A percentile compares a stretch with the other conserved stretches of the same genome.
Conservation (phyloP, 805 yeast genomes). For the Saccharomycopsis fermentans region DNA sequence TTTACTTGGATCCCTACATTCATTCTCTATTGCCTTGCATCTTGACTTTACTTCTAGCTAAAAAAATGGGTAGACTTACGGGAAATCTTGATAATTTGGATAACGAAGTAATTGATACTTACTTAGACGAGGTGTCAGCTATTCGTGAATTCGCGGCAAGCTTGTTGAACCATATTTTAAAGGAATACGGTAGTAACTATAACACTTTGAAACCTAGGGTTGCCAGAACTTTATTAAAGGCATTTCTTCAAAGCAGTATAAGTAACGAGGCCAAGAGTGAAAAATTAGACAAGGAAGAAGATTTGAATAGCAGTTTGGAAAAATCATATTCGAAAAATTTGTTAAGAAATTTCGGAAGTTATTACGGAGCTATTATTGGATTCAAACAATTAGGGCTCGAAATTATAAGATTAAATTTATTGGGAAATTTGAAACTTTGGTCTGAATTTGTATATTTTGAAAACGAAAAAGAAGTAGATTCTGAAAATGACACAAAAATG, state of each 20-base stretch:
- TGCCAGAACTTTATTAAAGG: slow-evolving; percentile 84
- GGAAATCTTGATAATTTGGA: slow-evolving; percentile 20
- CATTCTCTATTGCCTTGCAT: slow-evolving; percentile 97
- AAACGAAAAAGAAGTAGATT: slow-evolving; percentile 19
- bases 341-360: slow-evolving; percentile 49
- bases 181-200: slow-evolving; percentile 73
- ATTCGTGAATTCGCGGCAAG: slow-evolving; percentile 86
- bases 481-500: slow-evolving; percentile 13
- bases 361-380: slow-evolving; percentile 86
- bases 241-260: slow-evolving; percentile 74
- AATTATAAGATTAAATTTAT: slow-evolving; percentile 69
- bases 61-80: slow-evolving; percentile 56
- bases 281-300: neutral
- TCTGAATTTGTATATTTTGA: slow-evolving; percentile 42
- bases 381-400: slow-evolving; percentile 77
- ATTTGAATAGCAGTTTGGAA: neutral
- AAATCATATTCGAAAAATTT: slow-evolving; percentile 9
- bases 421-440: slow-evolving; percentile 86
- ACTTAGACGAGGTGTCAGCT: slow-evolving; percentile 37
- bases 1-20: slow-evolving; percentile 88
- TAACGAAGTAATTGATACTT: slow-evolving; percentile 23
- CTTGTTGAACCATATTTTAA: slow-evolving; percentile 66
- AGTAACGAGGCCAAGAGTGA: neutral
- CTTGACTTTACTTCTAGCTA: slow-evolving; percentile 79
- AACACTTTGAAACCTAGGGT: slow-evolving; percentile 87